Base-by-base conservation (phyloP, 2,329 filamentous ascomycete species). In the Chrysoporthe puriensis region DNA sequence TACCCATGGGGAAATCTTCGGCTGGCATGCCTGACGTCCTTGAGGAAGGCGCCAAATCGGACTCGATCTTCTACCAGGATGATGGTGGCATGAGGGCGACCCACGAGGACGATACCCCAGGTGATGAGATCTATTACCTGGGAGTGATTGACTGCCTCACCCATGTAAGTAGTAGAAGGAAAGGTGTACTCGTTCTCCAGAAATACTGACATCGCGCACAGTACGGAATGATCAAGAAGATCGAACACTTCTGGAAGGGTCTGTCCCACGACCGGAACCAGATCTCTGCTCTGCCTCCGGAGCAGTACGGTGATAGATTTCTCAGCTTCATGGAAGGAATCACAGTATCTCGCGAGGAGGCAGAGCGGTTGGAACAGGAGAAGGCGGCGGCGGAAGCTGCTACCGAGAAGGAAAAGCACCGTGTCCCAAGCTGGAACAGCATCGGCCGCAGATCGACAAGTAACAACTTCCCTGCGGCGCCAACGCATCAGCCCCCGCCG, bases 111-210 rank as follows among this genome's bases (percentile, higher is more conserved):
- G 91, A 97, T 70, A 82, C 83, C 18, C 88, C 92, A 1, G 94
- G 91, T 1, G 93, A 97, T 65, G 93, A 97, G 79, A 94, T 99
- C 54, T 99, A 99, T 79, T 99, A 99, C 77, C 88, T 99, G 8
- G 96, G 96, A 46, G 96, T 99, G 74, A 99, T 99, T 78, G 96
- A 99, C 80, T 99, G 96, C 79, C 84, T 99, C 74, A 99, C 96
- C 74, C 93, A 97, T 78, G 94, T 97, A 86, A 88, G 92, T 87
- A 64, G 96, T 87, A 64, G 96, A 86, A 88, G 92, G 87, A 64
- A 44, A 46, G 7, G 3, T 16, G 57, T 14, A 3, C 16, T 43
- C 6, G 1, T 54, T 13, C 48, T 14, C 6, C 3, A 18, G n/a
- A 26, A 16, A 52, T 62, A 36, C 72, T 73, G 62, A 75, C 72